Base-by-base conservation (phyloP, 2,329 filamentous ascomycete species). In the Colletotrichum brevisporum region DNA sequence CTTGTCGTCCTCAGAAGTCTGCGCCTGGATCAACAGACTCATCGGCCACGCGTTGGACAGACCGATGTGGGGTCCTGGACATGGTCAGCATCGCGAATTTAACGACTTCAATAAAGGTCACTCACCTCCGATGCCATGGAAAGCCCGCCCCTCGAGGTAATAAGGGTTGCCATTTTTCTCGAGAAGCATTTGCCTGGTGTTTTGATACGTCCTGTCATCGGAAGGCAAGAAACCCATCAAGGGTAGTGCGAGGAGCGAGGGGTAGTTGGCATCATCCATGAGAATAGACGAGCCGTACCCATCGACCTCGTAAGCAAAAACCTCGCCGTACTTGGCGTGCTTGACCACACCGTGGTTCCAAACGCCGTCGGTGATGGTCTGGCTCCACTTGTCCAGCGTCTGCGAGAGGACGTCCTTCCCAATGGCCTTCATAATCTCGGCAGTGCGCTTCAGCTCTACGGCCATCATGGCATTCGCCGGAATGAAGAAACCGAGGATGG, bases 401-500 rank as follows among this genome's bases (percentile, higher is more conserved):
- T 88, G 81, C 1, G 88, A 84, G 6, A 89, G 75, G 0, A 89
- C 80, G 3, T 84, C 78, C 55, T 92, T 88, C 1, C 87, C 88
- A 1, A 85, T 88, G 6, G 84, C 83, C 60, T 83, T 82, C n/a
- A 98, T 86, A 21, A 97, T 85, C 6, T 85, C 83, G 0, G 94
- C 90, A 0, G 93, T 90, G 50, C 93, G 90, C 71, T 90, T 89
- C 27, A 99, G 85, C 80, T 99, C 94, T 0, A 95, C 93, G 2
- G 94, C 91, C 87, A 99, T 97, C 91, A 97, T 95, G 26, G 96
- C 96, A 77, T 99, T 99, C 45, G 94, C 91, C 0, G 96, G 96
- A 73, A 99, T 97, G 78, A 97, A 94, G 84, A 94, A 99, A 52
- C 95, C 95, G 3, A 99, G 85, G 45, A 96, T 98, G 0, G 94